These are phyloP conservation scores for Plasmodiophora brassicae DNA, from an alignment of 208 protist species.

Conservation along the genomic window DNA sequence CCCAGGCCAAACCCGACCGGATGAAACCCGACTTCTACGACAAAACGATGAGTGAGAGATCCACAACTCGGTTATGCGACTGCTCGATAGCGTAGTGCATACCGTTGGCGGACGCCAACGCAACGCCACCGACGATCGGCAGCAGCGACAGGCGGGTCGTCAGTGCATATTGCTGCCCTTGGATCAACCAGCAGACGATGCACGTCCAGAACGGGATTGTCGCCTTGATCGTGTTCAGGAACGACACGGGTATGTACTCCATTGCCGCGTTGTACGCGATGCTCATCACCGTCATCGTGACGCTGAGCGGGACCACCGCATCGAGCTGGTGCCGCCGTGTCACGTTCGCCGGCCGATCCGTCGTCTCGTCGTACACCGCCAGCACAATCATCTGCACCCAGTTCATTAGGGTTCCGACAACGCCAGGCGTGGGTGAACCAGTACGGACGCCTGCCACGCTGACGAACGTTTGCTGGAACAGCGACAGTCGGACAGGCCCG, in stretches of 20 bases:
- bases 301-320: not conserved
- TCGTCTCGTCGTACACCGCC: too few relatives aligned
- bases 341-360: too few relatives aligned
- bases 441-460: not conserved
- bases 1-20: not conserved
- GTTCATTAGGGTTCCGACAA: too few relatives aligned
- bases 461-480: constrained; percentile 28
- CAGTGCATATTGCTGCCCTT: not conserved
- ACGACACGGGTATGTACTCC: not conserved
- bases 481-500: not conserved
- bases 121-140: not conserved
- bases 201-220: not conserved
- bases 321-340: not conserved
- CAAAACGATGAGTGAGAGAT: too few relatives aligned
- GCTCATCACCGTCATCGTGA: constrained; percentile 1
- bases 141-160: not conserved
- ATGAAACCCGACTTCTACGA: not conserved
- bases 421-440: too few relatives aligned
- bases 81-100: too few relatives aligned
- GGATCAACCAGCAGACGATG: constrained; percentile 17
- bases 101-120: not conserved
- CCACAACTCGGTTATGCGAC: too few relatives aligned
- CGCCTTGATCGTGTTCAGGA: constrained; percentile 27
- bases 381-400: too few relatives aligned
- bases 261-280: not conserved